These are phyloP conservation scores for Tricholoma terreum DNA, from an alignment of 768 basidiomycete species.

Conservation along the genomic window DNA sequence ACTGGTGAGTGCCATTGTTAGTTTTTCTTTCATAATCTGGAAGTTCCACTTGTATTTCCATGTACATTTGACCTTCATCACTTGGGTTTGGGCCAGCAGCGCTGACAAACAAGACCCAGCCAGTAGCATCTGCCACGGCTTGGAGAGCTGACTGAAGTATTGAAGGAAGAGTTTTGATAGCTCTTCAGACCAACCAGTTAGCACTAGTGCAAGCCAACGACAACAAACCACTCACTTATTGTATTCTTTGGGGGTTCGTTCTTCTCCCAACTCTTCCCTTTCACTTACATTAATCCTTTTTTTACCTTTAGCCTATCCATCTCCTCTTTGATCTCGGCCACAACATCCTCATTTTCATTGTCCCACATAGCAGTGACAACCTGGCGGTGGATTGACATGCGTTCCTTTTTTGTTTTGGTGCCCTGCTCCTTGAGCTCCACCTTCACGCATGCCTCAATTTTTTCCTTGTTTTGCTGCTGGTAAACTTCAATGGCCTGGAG, in stretches of 20 bases:
- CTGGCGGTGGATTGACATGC: background rate
- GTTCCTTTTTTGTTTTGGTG: background rate
- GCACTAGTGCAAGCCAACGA: background rate
- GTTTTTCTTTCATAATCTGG: background rate
- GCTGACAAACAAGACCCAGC: background rate
- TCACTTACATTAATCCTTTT: background rate
- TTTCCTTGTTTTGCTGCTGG: background rate
- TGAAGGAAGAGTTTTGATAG: background rate
- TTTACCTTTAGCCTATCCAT: conserved; percentile 60
- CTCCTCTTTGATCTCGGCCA: conserved; percentile 51
- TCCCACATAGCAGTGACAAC: background rate
- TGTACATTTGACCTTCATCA: background rate
- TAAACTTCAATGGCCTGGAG: background rate
- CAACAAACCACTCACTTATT: background rate
- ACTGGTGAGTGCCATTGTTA: background rate
- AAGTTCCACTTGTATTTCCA: background rate
- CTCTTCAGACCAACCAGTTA: background rate
- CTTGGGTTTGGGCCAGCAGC: background rate
- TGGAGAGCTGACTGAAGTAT: background rate
- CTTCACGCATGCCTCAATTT: background rate
- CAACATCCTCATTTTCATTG: conserved; percentile 19
- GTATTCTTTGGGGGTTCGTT: background rate
- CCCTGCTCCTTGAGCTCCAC: background rate
- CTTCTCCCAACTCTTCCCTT: background rate
- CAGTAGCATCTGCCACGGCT: background rate